These are phyloP conservation scores for Hsuehochloa calcarea DNA, from an alignment of 176 grass and related monocot genomes.

Conservation along the genomic window DNA sequence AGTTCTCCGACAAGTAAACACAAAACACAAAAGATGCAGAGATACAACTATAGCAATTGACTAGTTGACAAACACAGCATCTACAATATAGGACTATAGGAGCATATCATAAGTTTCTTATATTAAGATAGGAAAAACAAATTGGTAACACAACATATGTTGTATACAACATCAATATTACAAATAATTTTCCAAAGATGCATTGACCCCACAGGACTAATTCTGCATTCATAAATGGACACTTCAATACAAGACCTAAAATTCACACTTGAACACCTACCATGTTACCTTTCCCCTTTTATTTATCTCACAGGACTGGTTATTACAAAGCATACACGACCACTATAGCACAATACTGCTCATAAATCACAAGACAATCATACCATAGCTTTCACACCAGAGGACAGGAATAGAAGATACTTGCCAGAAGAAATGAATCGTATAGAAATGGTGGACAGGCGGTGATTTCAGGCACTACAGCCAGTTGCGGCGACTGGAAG, in stretches of 20 bases:
- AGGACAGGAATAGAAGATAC: neutral
- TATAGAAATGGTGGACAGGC: neutral
- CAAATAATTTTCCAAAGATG: neutral
- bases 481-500: conserved; percentile 14
- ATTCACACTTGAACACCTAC: conserved; percentile 8
- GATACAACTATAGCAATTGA: neutral
- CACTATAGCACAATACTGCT: neutral
- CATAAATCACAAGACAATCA: conserved; percentile 9
- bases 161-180: neutral
- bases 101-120: neutral
- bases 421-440: neutral
- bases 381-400: neutral
- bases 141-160: neutral
- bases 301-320: conserved; percentile 33
- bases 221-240: neutral
- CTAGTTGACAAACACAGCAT: neutral
- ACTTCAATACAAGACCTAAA: neutral
- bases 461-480: conserved; percentile 19
- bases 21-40: neutral
- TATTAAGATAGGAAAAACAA: neutral
- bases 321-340: neutral
- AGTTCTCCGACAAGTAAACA: neutral
- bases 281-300: conserved; percentile 17
- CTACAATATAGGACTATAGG: neutral
- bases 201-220: neutral